Evolutionary conservation across 257 asterid genomes (phyloP).

Genomic region (Oldenlandia corymbosa): DNA sequence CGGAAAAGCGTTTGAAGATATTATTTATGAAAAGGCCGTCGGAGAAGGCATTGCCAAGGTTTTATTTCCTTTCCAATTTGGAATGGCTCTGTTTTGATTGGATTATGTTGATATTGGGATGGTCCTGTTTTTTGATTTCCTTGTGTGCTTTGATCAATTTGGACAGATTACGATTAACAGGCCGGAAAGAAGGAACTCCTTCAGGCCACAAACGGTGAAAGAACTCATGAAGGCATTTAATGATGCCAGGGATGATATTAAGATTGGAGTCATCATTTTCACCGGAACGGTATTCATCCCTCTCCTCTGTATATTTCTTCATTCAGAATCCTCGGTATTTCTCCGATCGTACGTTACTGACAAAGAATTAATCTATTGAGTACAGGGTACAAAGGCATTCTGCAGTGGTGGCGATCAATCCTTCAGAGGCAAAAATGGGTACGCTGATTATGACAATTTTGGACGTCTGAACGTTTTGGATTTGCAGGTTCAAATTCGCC

Average conservation of each 20-base stretch:
- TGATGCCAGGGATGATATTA: constrained; percentile 85
- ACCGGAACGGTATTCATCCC: constrained; percentile 67
- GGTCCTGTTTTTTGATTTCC: background rate
- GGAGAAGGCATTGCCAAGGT: constrained; percentile 97
- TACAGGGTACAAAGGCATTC: constrained; percentile 74
- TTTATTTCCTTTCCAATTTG: background rate
- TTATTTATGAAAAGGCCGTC: constrained; percentile 74
- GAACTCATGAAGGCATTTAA: constrained; percentile 87
- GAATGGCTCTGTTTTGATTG: no score
- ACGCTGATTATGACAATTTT: constrained; percentile 64
- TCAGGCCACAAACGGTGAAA: constrained; percentile 88
- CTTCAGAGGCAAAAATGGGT: constrained; percentile 75
- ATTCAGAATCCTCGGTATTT: no score
- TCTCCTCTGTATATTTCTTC: background rate
- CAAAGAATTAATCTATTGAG: background rate
- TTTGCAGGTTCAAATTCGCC: constrained; percentile 83
- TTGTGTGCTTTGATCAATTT: background rate
- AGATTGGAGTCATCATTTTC: constrained; percentile 75
- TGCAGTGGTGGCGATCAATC: constrained; percentile 98
- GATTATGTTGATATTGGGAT: no score
- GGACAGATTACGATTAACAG: constrained; percentile 78
- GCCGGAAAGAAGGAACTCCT: constrained; percentile 90
- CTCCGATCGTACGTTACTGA: no score
- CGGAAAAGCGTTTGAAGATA: constrained; percentile 61
- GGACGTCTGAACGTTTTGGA: constrained; percentile 93